phyloP scores from a whole-genome alignment of 2,329 filamentous ascomycete genomes.

The Fusarium nisikadoi region DNA sequence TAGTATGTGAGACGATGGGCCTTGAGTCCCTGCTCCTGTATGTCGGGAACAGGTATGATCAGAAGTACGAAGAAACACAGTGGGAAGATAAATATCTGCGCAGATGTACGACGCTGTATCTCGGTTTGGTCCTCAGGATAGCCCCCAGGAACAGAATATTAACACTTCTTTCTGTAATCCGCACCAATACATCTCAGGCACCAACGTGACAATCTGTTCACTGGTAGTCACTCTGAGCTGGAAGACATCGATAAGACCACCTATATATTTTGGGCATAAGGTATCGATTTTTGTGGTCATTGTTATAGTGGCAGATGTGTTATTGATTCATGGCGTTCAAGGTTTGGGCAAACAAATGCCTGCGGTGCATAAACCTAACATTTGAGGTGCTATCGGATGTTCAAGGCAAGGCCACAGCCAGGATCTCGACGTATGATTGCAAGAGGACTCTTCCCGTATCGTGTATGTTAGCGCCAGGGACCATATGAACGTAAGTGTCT shows the following conservation, averaged over 20 bases:
- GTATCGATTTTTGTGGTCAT: neutral
- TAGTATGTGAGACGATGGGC: neutral
- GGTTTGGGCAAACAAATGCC: neutral
- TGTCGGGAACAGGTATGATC: slow-evolving; percentile 8
- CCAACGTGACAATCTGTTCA: neutral
- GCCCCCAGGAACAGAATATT: slow-evolving; percentile 8
- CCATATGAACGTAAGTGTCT: neutral
- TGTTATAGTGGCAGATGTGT: neutral
- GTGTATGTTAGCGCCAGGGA: too few species aligned
- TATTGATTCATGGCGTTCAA: neutral
- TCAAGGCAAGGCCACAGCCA: neutral
- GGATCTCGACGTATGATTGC: neutral
- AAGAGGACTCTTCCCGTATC: neutral
- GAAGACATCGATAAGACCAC: neutral
- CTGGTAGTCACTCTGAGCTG: too few species aligned
- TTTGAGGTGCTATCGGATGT: neutral
- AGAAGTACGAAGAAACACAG: neutral
- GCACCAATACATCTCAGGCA: neutral
- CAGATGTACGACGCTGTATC: slow-evolving; percentile 18
- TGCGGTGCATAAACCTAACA: neutral
- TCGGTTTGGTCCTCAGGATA: slow-evolving; percentile 11
- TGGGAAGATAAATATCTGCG: slow-evolving; percentile 15
- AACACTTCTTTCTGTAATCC: neutral
- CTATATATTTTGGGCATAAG: neutral
- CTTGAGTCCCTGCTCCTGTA: slow-evolving; percentile 15